phyloP scores from a whole-genome alignment of 177 flowering plant species.

The Vitis hybrid region DNA sequence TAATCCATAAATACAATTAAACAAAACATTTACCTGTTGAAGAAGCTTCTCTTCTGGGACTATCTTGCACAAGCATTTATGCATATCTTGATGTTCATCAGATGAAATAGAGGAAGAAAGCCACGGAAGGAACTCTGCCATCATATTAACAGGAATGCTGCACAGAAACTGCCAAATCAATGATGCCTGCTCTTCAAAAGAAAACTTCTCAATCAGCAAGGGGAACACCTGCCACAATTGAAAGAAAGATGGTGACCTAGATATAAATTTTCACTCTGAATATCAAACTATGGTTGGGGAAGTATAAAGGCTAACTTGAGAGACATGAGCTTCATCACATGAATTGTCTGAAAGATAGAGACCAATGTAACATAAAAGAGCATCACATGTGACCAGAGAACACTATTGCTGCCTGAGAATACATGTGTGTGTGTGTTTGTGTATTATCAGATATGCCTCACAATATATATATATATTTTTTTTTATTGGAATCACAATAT shows the following conservation, averaged over 20 bases:
- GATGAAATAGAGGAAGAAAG: constrained; percentile 74
- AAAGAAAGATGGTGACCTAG: neutral
- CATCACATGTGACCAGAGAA: neutral
- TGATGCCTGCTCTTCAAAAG: constrained; percentile 89
- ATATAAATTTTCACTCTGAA: neutral
- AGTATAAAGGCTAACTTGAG: neutral
- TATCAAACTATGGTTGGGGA: constrained; percentile 1
- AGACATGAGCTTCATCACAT: neutral
- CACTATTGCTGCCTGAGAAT: too few species aligned
- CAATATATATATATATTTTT: too few species aligned
- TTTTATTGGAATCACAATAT: too few species aligned
- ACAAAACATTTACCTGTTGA: constrained; percentile 55
- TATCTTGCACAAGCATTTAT: constrained; percentile 62
- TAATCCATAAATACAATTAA: neutral
- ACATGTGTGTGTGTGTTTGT: too few species aligned
- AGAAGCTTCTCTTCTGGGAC: constrained; percentile 82
- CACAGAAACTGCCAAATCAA: constrained; percentile 91
- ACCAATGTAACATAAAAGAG: too few species aligned
- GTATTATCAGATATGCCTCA: too few species aligned
- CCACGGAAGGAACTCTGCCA: constrained; percentile 94
- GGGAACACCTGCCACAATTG: constrained; percentile 73
- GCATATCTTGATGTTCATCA: constrained; percentile 73
- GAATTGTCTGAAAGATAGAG: too few species aligned
- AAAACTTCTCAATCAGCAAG: constrained; percentile 74
- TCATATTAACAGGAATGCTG: constrained; percentile 89